Evolutionary conservation across 768 basidiomycete genomes (phyloP), one percentile per base, ranked within the genome.

Genomic region (Trichaptum fuscoviolaceum): DNA sequence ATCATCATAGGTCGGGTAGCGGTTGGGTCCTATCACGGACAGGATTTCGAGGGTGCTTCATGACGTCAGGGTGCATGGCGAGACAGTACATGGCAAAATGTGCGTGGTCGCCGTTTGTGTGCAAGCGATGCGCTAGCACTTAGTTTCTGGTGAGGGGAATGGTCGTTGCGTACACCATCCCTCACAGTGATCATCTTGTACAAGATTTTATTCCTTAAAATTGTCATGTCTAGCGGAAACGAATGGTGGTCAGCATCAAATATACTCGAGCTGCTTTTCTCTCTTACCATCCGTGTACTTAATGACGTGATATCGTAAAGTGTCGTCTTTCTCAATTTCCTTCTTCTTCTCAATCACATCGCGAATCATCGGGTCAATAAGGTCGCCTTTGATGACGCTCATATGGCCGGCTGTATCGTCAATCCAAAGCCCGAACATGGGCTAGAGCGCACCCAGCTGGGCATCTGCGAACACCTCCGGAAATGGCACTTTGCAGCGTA

Each of bases 341-440:
- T 62, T 25, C 77, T 79, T 69, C 74, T 79, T 79, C 66, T 73
- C 72, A 4, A 87, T 66, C 5, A 84, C 85, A 52, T 82, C 79
- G 58, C 74, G 67, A 68, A 88, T 61, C 64, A 89, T 83, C 0
- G 84, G 85, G 57, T 85, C 79, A 52, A 87, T 77, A 70, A 85
- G 86, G 18, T 71, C 77, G 60, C n/a, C n/a, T n/a, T 83, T 77
- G 12, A 88, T 79, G 17, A 83, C 76, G 58, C 74, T 72, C 79
- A 85, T 82, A 59, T 80, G 79, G 65, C 77, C 74, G 63, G 74
- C 76, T 15, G 83, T 78, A 35, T 76, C 78, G 72, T 88, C 85
- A 35, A 73, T 72, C 78, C 79, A 83, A 60, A 87, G 81, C 72
- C 88, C 87, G 3, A 71, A 64, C 9, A 88, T 70, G 2, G 83